Conservation (phyloP, 768 basidiomycete species). For the Serpula lacrymans region DNA sequence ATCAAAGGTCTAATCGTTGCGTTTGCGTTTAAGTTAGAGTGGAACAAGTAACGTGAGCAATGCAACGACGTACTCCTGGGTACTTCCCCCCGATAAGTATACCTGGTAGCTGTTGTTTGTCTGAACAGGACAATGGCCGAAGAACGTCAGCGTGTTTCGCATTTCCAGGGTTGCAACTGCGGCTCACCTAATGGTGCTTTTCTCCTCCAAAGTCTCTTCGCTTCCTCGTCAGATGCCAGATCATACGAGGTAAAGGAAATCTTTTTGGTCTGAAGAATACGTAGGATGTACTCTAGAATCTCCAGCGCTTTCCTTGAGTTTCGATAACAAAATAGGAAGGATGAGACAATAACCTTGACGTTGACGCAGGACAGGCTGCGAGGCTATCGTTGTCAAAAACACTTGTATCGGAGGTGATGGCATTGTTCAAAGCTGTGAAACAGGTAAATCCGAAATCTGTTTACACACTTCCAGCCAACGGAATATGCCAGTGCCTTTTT, state of each 20-base stretch:
- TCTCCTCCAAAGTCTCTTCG: constrained; percentile 77
- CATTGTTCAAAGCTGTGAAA: too few species aligned
- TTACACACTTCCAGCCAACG: too few species aligned
- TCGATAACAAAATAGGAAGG: neutral
- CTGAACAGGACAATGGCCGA: constrained; percentile 33
- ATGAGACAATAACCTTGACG: constrained; percentile 57
- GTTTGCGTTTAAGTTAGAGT: constrained; percentile 6
- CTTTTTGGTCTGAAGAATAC: constrained; percentile 83
- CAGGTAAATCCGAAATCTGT: neutral
- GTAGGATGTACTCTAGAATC: constrained; percentile 68
- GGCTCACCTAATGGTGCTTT: constrained; percentile 66
- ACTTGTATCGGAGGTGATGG: constrained; percentile 77
- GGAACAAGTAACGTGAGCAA: constrained; percentile 7
- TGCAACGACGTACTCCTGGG: constrained; percentile 59
- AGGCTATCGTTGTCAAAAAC: constrained; percentile 87
- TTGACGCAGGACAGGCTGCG: constrained; percentile 71
- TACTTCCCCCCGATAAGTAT: constrained; percentile 75
- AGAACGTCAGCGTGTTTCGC: constrained; percentile 1
- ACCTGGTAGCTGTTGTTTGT: constrained; percentile 82
- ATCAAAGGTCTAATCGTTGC: constrained; percentile 51
- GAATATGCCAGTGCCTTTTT: too few species aligned
- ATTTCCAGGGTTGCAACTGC: neutral
- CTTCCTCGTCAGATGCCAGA: constrained; percentile 79
- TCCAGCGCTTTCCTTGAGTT: too few species aligned
- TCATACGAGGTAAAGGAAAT: constrained; percentile 81